Percentiles rank a stretch among this genome's conserved stretches.
phyloP scores from a whole-genome alignment of 495 filamentous ascomycete species.

The Penicillium steckii region DNA sequence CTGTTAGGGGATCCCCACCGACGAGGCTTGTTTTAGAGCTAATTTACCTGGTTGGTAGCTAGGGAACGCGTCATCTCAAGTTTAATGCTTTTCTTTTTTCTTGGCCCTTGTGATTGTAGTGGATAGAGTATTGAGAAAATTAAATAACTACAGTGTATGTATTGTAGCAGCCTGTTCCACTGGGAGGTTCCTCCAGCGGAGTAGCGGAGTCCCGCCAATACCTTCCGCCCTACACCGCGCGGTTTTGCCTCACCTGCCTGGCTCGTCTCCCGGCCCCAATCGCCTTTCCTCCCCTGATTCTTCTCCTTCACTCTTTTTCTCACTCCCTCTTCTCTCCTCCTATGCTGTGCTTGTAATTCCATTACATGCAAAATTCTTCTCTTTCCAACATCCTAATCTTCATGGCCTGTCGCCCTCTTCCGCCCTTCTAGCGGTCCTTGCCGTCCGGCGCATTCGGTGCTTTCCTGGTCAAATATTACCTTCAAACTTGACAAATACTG shows the following conservation, averaged over 20 bases:
- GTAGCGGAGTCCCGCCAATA: background rate
- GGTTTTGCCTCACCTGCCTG: no score
- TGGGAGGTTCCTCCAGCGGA: background rate
- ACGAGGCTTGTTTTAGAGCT: background rate
- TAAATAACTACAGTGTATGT: background rate
- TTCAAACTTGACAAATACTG: background rate
- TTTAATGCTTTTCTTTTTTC: background rate
- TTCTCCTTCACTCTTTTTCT: background rate
- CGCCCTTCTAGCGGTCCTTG: background rate
- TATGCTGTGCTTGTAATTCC: no score
- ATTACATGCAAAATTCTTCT: no score
- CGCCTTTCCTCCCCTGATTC: background rate
- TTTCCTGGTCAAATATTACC: background rate
- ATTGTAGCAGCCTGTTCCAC: background rate
- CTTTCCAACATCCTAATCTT: slow-evolving; percentile 4
- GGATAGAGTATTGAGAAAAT: no score
- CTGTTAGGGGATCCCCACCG: background rate
- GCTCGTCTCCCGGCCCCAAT: no score
- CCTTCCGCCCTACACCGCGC: background rate
- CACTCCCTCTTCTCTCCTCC: background rate
- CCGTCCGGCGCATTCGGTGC: slow-evolving; percentile 12
- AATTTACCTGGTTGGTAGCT: background rate
- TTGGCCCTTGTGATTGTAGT: background rate
- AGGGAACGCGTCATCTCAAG: background rate
- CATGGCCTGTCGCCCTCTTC: slow-evolving; percentile 1